Base-by-base conservation (phyloP, 1,284 basidiomycete species). In the Paramarasmius palmivorus region DNA sequence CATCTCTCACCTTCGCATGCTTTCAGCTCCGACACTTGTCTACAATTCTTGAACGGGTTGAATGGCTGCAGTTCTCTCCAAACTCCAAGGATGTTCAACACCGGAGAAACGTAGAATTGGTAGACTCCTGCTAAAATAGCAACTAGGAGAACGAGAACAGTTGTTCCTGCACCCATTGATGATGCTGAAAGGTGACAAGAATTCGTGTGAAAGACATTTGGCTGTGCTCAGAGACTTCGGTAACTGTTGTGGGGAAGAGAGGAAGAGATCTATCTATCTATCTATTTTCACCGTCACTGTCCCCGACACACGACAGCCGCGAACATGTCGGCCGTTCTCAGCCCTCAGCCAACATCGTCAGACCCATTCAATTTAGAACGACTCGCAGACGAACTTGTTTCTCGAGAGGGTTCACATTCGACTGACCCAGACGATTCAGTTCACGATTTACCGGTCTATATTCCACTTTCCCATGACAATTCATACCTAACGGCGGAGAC, bases 391-490 rank as follows among this genome's bases (percentile, higher is more conserved):
- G 88, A 90, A 62, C 81, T 90, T 19, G 86, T 69, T 22, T 72
- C 62, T 14, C 80, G 88, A 45, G 87, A 62, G 5, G 49, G 52
- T 7, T 36, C 35, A 38, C 46, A 35, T 34, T 51, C 62, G 19
- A 60, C 60, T 54, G 57, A 60, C 34, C 64, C 62, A 38, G 59
- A 60, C 10, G 55, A 61, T 47, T 14, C 44, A 23, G 15, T 15
- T 29, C 76, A 77, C 56, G 81, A 87, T 61, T 77, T 96, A 15
- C 93, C 93, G 6, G 77, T 83, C 50, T 83, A 88, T 64, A 71
- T 83, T 8, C 91, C 93, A 29, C 79, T 96, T 42, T 88, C 91
- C 2, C 93, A 94, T 63, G 71, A 81, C 60, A 90, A 95, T 66
- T 76, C 83, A 5, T 82, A 88, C 58, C 78, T 97, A 26, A 81